Base-by-base conservation (phyloP, 2,329 filamentous ascomycete species). In the Hymenoscyphus scutula region DNA sequence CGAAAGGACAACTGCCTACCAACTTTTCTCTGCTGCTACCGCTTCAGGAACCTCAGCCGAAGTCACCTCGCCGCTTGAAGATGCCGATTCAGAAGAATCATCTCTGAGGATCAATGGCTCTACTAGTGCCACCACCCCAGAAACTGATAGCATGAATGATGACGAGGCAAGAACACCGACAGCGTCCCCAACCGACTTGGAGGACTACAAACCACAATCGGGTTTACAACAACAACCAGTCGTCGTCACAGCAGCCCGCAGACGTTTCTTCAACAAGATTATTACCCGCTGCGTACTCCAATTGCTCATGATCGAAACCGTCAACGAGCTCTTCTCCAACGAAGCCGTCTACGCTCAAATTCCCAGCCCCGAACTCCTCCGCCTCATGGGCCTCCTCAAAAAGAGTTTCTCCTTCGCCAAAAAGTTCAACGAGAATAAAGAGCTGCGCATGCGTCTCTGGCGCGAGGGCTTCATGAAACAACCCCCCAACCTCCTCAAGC, bases 401-500 rank as follows among this genome's bases (percentile, higher is more conserved):
- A 95, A 96, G 74, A 95, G 90, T 30, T 99, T 97, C 78, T 87
- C 96, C 64, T 99, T 99, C 70, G 95, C 96, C 53, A 93, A 96
- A 73, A 90, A 89, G 70, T 99, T 99, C 82, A 99, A 99, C 76
- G 92, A 92, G 67, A 93, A 99, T 78, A 96, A 97, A 77, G 95
- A 98, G 69, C 81, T 99, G 41, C 88, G 95, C 54, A 96, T 96
- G 83, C 87, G 91, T 19, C 82, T 99, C 19, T 99, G 96, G 92
- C 84, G 92, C 58, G 95, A 99, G 75, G 95, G 96, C 0, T 99
- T 99, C 82, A 99, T 99, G 95, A 97, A 96, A 78, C 95, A 99
- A 74, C 94, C 95, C 17, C 95, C 95, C 2, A 99, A 99, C 72
- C 82, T 99, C 13, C 84, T 99, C 32, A 99, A 99, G 79, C 95